A percentile compares a stretch with the other conserved stretches of the same genome.
Evolutionary conservation across 805 yeast species (phyloP).

Genomic region (Grigorovia jiainica): DNA sequence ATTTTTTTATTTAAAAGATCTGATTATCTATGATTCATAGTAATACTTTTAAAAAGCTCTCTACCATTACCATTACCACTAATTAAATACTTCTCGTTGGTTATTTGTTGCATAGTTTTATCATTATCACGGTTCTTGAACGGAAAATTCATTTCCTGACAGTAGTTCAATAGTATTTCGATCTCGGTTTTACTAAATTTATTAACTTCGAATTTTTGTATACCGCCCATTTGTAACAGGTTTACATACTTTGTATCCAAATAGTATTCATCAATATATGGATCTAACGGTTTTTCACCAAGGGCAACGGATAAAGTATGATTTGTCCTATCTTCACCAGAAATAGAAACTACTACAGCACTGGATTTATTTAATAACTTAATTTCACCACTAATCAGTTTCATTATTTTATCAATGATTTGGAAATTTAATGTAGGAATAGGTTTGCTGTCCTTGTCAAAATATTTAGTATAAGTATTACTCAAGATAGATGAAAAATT

Average conservation of each 20-base stretch:
- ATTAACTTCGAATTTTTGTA: constrained; percentile 34
- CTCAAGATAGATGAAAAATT: constrained; percentile 57
- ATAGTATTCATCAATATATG: constrained; percentile 40
- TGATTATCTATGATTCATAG: constrained; percentile 9
- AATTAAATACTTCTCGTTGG: constrained; percentile 41
- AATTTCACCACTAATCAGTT: constrained; percentile 43
- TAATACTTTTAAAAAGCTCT: constrained; percentile 32
- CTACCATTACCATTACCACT: constrained; percentile 63
- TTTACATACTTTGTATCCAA: constrained; percentile 50
- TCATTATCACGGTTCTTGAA: constrained; percentile 24
- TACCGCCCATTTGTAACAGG: constrained; percentile 31
- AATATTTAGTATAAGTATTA: constrained; percentile 48
- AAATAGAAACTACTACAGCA: constrained; percentile 54
- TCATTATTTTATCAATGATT: constrained; percentile 47
- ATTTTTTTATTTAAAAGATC: too few relatives aligned
- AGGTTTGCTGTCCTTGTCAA: constrained; percentile 42
- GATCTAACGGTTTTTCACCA: constrained; percentile 42
- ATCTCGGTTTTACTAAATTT: constrained; percentile 40
- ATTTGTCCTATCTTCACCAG: constrained; percentile 42
- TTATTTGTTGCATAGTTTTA: constrained; percentile 30
- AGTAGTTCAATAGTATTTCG: constrained; percentile 32
- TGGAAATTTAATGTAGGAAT: constrained; percentile 58
- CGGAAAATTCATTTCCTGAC: constrained; percentile 33
- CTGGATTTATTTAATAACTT: constrained; percentile 43
- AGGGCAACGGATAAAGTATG: constrained; percentile 54